phyloP scores from a whole-genome alignment of 208 protist genomes.

The Entamoeba invadens region DNA sequence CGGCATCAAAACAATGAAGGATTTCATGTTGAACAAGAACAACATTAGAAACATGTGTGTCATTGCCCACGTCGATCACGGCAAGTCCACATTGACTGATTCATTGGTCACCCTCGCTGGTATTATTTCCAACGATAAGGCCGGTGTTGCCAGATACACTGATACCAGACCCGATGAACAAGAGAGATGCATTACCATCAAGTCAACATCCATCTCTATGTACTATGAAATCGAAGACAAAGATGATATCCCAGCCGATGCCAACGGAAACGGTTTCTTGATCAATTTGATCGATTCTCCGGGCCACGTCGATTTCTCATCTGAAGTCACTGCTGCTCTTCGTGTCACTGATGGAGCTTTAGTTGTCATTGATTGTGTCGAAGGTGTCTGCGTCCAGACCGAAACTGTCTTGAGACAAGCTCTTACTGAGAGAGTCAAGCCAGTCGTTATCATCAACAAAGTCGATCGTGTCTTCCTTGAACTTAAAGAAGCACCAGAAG shows the following conservation, averaged over 20 bases:
- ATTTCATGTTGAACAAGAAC: neutral
- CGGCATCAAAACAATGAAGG: neutral
- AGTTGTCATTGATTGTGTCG: slow-evolving; percentile 92
- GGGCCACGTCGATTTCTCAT: slow-evolving; percentile 96
- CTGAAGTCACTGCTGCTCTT: slow-evolving; percentile 92
- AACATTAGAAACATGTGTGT: slow-evolving; percentile 72
- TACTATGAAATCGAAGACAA: slow-evolving; percentile 62
- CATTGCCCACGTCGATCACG: slow-evolving; percentile 69
- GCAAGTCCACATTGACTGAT: slow-evolving; percentile 89
- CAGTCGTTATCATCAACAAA: slow-evolving; percentile 97
- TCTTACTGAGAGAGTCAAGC: slow-evolving; percentile 85
- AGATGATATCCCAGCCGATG: neutral
- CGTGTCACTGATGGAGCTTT: slow-evolving; percentile 96
- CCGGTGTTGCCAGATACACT: slow-evolving; percentile 69
- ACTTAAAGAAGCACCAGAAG: slow-evolving; percentile 66
- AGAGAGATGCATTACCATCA: slow-evolving; percentile 97
- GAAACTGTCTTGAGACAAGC: slow-evolving; percentile 92
- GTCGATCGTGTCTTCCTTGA: slow-evolving; percentile 81
- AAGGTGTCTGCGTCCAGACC: slow-evolving; percentile 96
- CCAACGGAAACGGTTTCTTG: slow-evolving; percentile 41
- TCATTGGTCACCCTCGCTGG: slow-evolving; percentile 69
- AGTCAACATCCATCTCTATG: slow-evolving; percentile 90
- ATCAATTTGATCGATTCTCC: slow-evolving; percentile 94
- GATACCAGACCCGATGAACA: slow-evolving; percentile 80
- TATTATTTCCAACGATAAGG: slow-evolving; percentile 69